Evolutionary conservation across 1,284 basidiomycete genomes (phyloP).

Genomic region (Cryptococcus sp.): DNA sequence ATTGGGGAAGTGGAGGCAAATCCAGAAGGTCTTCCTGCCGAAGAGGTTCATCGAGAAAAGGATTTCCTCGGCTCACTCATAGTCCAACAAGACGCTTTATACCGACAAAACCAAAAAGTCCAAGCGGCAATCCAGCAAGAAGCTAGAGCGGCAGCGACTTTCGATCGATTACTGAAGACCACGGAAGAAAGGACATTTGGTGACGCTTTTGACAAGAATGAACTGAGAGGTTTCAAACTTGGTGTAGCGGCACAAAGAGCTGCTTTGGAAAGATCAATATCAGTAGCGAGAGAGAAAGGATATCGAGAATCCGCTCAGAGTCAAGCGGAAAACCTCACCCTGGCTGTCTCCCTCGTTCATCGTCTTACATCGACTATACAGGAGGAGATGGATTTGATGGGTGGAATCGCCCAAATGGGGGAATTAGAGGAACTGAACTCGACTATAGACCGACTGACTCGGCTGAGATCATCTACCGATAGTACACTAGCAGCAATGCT

Average conservation of each 20-base stretch:
- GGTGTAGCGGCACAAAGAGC: conserved; percentile 63
- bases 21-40: conserved; percentile 35
- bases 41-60: conserved; percentile 59
- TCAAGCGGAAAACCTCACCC: conserved; percentile 64
- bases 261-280: conserved; percentile 67
- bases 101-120: conserved; percentile 60
- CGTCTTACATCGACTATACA: conserved; percentile 6
- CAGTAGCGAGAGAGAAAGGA: conserved; percentile 64
- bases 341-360: conserved; percentile 12
- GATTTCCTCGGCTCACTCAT: conserved; percentile 66
- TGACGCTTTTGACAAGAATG: conserved; percentile 60
- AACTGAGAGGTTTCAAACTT: conserved; percentile 65
- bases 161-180: conserved; percentile 75
- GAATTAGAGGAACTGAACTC: conserved; percentile 3
- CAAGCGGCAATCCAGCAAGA: conserved; percentile 63
- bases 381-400: conserved; percentile 1
- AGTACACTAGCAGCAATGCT: conserved; percentile 9
- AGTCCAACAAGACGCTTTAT: conserved; percentile 63
- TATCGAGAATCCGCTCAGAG: conserved; percentile 61
- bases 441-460: conserved; percentile 8
- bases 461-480: conserved; percentile 9
- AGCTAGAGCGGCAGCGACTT: conserved; percentile 69
- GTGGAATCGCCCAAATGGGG: not conserved
- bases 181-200: conserved; percentile 73
- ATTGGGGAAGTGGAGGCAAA: conserved; percentile 65